Evolutionary conservation across 2,329 filamentous ascomycete species (phyloP), one percentile per base, ranked within the genome.

Genomic region (Penicillium palitans): DNA sequence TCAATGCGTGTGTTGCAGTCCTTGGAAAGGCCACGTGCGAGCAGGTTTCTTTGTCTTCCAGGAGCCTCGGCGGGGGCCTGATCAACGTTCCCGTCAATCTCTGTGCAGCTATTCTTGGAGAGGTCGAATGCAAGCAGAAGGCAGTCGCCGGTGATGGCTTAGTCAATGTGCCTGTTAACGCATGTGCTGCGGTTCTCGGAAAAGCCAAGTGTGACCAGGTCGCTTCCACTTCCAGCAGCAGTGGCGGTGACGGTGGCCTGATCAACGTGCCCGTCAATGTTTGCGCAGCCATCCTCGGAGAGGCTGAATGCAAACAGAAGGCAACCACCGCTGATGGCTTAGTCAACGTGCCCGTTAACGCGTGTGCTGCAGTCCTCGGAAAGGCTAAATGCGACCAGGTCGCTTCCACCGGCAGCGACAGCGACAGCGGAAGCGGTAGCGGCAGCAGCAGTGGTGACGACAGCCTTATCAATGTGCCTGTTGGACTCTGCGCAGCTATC

Each of bases 401-500:
- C 37, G 46, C 61, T 27, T 49, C 51, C 13, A 40, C 48, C 10
- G 41, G 31, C 54, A 25, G 3, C 25, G 25, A 5, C 5, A 31
- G 29, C 29, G 10, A 12, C 27, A 29, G 27, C 12, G 41, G 27
- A 51, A 37, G 51, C 35, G 33, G 6, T 2, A 17, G 33, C 6
- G 35, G n/a, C 44, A 8, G 13, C 10, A 17, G n/a, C 12, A 9
- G 12, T 2, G 25, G 4, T 0, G 5, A 21, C 0, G 45, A 19
- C 6, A 6, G 15, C 9, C 57, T 70, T 55, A 69, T 70, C 55
- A 69, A 59, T 35, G 64, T 70, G 0, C 68, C 68, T 27, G 55
- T 70, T 54, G 66, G 67, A 44, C 31, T 68, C 46, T 70, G 68
- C 52, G 59, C 68, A 29, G 66, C 68, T 52, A 64, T 70, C 15